Evolutionary conservation across 495 filamentous ascomycete species (phyloP).

Genomic region (Penicillium lividum): DNA sequence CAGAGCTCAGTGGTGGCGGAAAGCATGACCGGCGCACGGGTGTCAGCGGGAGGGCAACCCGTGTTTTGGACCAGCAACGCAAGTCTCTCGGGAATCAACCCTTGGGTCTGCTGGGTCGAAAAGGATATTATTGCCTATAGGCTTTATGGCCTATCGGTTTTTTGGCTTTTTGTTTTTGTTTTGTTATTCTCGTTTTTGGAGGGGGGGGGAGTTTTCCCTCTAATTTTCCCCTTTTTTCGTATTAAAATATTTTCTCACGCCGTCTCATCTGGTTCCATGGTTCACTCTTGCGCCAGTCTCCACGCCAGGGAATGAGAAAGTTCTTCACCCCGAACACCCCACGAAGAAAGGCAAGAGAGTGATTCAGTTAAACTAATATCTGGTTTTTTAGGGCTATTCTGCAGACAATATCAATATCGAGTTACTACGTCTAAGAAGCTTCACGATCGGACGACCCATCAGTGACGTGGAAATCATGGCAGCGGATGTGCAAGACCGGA

Average conservation of each 20-base stretch:
- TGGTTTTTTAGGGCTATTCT: slow-evolving; percentile 63
- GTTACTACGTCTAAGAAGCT: slow-evolving; percentile 74
- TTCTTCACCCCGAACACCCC: slow-evolving; percentile 4
- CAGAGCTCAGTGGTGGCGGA: slow-evolving; percentile 18
- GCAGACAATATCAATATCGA: slow-evolving; percentile 72
- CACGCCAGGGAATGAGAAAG: slow-evolving; percentile 10
- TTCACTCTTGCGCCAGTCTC: slow-evolving; percentile 33
- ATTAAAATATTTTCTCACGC: slow-evolving; percentile 18
- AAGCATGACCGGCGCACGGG: slow-evolving; percentile 31
- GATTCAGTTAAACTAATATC: slow-evolving; percentile 22
- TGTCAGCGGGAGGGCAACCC: slow-evolving; percentile 19
- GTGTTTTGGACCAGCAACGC: slow-evolving; percentile 16
- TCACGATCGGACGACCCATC: slow-evolving; percentile 66
- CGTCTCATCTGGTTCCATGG: slow-evolving; percentile 48
- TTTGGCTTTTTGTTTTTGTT: background rate
- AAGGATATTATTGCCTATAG: background rate
- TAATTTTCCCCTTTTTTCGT: background rate
- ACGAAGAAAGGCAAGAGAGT: background rate
- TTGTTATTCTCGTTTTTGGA: background rate
- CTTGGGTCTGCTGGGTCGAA: background rate
- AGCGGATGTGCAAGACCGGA: slow-evolving; percentile 52
- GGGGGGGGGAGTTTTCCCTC: background rate
- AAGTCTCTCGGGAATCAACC: background rate
- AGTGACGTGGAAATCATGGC: slow-evolving; percentile 55
- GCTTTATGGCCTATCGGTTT: too few species aligned